Evolutionary conservation across 768 basidiomycete species (phyloP).

Genomic region (Gymnopilus junonius): DNA sequence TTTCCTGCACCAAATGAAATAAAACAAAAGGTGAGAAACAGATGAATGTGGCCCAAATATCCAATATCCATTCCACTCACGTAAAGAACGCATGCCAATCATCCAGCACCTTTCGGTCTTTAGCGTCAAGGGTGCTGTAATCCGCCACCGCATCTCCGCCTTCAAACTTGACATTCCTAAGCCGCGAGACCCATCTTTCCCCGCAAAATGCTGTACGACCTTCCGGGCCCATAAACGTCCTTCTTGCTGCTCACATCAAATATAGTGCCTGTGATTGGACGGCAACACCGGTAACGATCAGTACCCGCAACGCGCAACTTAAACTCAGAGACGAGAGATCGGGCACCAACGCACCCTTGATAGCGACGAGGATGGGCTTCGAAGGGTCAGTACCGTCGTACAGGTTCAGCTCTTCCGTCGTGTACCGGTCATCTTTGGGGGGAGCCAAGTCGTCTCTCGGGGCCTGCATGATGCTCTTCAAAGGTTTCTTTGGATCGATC

Average conservation of each 20-base stretch:
- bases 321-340: neutral
- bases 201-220: slow-evolving; percentile 87
- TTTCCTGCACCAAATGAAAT: slow-evolving; percentile 49
- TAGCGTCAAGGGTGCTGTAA: slow-evolving; percentile 73
- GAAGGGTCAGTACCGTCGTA: slow-evolving; percentile 70
- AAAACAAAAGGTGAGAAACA: neutral
- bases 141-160: slow-evolving; percentile 86
- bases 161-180: slow-evolving; percentile 91
- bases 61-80: slow-evolving; percentile 52
- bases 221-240: slow-evolving; percentile 88
- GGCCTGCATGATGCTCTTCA: slow-evolving; percentile 76
- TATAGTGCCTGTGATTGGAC: slow-evolving; percentile 63
- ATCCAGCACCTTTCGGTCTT: slow-evolving; percentile 78
- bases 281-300: no score
- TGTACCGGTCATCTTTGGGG: slow-evolving; percentile 82
- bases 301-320: neutral
- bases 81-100: slow-evolving; percentile 91
- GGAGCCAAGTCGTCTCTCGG: slow-evolving; percentile 61
- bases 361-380: slow-evolving; percentile 87
- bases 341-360: slow-evolving; percentile 67
- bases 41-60: neutral
- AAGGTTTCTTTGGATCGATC: slow-evolving; percentile 29
- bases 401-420: slow-evolving; percentile 64
- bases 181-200: slow-evolving; percentile 90
- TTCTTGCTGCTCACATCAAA: slow-evolving; percentile 88